Evolutionary conservation across 345 rosid genomes (phyloP), one percentile per base, ranked within the genome.

Genomic region (Salix dunnii): DNA sequence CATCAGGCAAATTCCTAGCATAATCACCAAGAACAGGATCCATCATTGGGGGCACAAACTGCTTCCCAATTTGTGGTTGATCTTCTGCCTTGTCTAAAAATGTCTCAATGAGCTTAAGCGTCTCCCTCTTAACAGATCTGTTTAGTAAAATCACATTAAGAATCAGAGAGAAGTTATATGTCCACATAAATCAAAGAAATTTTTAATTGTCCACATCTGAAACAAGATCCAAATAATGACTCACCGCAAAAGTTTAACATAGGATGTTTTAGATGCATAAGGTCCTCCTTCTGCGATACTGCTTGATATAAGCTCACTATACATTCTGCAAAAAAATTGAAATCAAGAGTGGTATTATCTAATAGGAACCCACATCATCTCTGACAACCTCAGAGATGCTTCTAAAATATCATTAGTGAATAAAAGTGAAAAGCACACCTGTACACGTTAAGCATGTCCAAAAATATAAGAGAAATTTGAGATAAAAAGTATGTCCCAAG

Each of bases 11-110:
- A 88, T 96, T 96, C 86, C 99, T 89, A 3, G 97, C 95, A 82
- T 96, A 96, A 74, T 96, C 99, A 72, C 95, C 96, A 31, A 96
- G 99, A 76, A 96, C 94, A 2, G 97, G 96, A 84, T 91, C 97
- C 99, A 94, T 91, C 98, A 96, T 94, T 33, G 98, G 99, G 30
- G 96, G 95, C 76, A 96, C 99, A 86, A 96, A 96, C 79, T 96
- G 99, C 83, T 94, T 96, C 73, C 99, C 99, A 74, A 92, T 91
- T 80, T 94, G 96, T 25, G 97, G 90, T 79, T 96, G 98, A 76
- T 94, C 97, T 83, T 96, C 99, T n/a, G 99, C 99, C 86, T 96
- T 96, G 91, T 96, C 98, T 86, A 96, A 86, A 72, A 96, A 96
- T 79, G 99, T 94, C 84, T 96, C 98, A 46, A 96, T 94, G 76